Base-by-base conservation (phyloP, 352 stramenopile genomes). In the Globisporangium iwayamae region DNA sequence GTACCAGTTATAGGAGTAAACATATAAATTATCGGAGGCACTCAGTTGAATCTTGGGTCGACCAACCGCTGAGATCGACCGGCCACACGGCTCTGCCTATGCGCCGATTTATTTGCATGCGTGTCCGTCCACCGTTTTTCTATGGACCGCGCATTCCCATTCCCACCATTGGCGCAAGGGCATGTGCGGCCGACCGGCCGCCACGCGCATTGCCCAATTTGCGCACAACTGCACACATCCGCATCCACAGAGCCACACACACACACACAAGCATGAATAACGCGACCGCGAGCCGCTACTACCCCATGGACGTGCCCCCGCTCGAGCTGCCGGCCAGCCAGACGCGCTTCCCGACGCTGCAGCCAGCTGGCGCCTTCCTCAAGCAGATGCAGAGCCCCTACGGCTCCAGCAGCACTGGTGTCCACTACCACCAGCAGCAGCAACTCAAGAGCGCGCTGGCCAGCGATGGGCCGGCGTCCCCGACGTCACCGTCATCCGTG, bases 311-410 rank as follows among this genome's bases (percentile, higher is more conserved):
- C n/a, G 55, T 63, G 7, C 62, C 62, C 9, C 62, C 56, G 0
- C 60, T 66, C 51, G 54, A 57, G 62, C 62, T 67, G 13, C 46
- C 55, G 10, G 28, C 34, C 20, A 57, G 55, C 47, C 46, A 56
- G 46, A 54, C 48, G 36, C 55, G 36, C 22, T 68, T 63, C 38
- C 62, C 62, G 25, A 68, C 55, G 22, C 50, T 69, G 20, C 64
- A 69, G 45, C 64, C 48, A 3, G 64, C 64, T 16, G 64, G 64
- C 25, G 57, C 64, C 6, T 69, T 69, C 57, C 64, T 69, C 38
- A 60, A 62, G 41, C 64, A 65, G 22, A 58, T 58, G 51, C 60
- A 66, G 9, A 66, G 51, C 13, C 28, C 51, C n/a, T 54, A 60
- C 11, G n/a, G 20, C 39, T 34, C 28, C 7, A 47, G 3, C 25